Conservation (phyloP, 768 basidiomycete species). For the Tricholoma sp. region DNA sequence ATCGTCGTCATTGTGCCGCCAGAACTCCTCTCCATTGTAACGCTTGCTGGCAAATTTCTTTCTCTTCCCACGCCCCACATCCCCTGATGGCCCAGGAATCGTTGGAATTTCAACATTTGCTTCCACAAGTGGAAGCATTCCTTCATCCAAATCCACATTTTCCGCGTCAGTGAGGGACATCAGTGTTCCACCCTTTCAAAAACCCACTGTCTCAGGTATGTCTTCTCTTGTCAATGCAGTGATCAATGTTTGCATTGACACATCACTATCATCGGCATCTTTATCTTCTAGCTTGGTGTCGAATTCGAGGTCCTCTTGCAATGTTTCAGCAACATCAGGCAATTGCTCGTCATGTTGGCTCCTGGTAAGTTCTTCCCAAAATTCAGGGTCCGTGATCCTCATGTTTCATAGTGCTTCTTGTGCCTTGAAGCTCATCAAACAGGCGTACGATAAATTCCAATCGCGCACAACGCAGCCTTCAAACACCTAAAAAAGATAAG, state of each 20-base stretch:
- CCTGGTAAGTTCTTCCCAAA: not conserved
- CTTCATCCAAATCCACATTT: not conserved
- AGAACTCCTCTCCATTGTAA: not conserved
- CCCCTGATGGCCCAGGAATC: not conserved
- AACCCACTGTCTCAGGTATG: not conserved
- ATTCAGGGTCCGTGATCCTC: not conserved
- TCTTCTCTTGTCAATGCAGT: not conserved
- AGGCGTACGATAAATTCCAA: not conserved
- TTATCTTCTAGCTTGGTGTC: not conserved
- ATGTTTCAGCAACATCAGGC: not conserved
- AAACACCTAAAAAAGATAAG: not conserved
- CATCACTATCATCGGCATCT: not conserved
- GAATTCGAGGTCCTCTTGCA: not conserved
- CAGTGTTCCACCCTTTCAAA: not conserved
- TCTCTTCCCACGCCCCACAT: not conserved
- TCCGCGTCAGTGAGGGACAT: not conserved
- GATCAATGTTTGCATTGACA: not conserved
- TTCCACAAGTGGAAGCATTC: not conserved
- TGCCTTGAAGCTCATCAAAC: not conserved
- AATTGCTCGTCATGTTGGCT: not conserved
- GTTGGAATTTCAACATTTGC: not conserved
- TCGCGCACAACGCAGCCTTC: not conserved
- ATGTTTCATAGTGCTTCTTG: not conserved
- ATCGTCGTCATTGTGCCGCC: not conserved
- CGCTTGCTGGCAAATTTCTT: not conserved